phyloP scores from a whole-genome alignment of 257 asterid genomes.

The Capsicum pubescens region DNA sequence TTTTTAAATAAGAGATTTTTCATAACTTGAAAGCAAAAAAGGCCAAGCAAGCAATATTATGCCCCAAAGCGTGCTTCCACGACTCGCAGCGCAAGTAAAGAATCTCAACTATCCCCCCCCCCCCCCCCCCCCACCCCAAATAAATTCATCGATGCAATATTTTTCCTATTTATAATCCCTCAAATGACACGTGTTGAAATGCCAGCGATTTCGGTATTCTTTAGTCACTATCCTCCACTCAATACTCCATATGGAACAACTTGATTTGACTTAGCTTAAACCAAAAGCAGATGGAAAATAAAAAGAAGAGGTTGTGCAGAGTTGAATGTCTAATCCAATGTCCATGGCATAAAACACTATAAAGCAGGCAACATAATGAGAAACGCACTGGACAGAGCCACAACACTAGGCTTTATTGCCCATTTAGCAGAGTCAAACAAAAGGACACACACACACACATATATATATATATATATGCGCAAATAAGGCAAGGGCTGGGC shows the following conservation, averaged over 20 bases:
- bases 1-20: too few relatives aligned
- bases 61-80: background rate
- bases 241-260: background rate
- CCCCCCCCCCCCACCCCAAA: background rate
- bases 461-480: background rate
- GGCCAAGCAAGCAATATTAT: background rate
- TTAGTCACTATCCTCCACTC: background rate
- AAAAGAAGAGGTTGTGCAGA: conserved; percentile 9
- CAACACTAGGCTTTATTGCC: background rate
- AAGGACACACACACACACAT: background rate
- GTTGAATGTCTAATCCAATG: conserved; percentile 19
- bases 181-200: background rate
- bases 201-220: background rate
- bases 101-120: background rate
- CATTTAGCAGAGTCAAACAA: conserved; percentile 6
- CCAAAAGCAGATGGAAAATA: background rate
- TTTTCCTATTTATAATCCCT: conserved; percentile 15
- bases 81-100: background rate
- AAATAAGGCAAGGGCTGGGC: background rate
- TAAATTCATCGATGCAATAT: background rate
- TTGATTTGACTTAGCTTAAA: background rate
- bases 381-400: background rate
- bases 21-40: background rate
- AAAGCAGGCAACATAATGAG: background rate
- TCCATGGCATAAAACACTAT: background rate